These are phyloP conservation scores for Cutaneotrichosporon dermatis DNA, from an alignment of 1,284 basidiomycete genomes.

Conservation along the genomic window DNA sequence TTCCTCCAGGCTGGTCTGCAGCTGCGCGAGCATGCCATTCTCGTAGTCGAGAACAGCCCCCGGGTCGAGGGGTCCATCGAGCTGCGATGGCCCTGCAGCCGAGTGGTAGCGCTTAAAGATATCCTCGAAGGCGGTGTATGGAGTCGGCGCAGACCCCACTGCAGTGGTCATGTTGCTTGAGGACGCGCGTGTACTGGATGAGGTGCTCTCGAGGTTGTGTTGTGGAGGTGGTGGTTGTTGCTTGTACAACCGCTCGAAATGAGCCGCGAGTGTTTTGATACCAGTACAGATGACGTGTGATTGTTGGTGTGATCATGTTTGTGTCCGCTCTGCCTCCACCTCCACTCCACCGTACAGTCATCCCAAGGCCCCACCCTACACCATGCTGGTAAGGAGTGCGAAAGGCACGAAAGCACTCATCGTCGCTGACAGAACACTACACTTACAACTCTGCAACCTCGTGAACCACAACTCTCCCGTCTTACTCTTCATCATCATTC, in stretches of 20 bases:
- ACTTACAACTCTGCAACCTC: no score
- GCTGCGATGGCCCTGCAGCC: conserved; percentile 41
- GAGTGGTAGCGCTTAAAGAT: conserved; percentile 39
- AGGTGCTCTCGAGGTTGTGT: neutral
- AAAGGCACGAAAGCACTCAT: no score
- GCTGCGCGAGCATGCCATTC: conserved; percentile 30
- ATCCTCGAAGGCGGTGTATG: conserved; percentile 37
- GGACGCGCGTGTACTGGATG: neutral
- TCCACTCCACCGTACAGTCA: neutral
- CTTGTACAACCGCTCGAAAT: neutral
- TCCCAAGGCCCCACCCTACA: neutral
- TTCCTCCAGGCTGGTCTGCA: conserved; percentile 34
- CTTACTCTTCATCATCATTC: neutral
- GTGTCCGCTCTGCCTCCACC: neutral
- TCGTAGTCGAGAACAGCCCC: conserved; percentile 41
- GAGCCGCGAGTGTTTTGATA: neutral
- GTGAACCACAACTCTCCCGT: neutral
- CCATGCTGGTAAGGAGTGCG: no score
- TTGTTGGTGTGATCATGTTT: neutral
- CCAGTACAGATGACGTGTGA: neutral
- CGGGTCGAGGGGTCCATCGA: conserved; percentile 36
- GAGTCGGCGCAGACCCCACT: conserved; percentile 10
- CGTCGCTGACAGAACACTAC: no score
- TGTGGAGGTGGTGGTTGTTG: conserved; percentile 6
- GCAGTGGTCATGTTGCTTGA: neutral